A percentile compares a stretch with the other conserved stretches of the same genome.
phyloP scores from a whole-genome alignment of 1,284 basidiomycete genomes.

The Leccinum fuscescens region DNA sequence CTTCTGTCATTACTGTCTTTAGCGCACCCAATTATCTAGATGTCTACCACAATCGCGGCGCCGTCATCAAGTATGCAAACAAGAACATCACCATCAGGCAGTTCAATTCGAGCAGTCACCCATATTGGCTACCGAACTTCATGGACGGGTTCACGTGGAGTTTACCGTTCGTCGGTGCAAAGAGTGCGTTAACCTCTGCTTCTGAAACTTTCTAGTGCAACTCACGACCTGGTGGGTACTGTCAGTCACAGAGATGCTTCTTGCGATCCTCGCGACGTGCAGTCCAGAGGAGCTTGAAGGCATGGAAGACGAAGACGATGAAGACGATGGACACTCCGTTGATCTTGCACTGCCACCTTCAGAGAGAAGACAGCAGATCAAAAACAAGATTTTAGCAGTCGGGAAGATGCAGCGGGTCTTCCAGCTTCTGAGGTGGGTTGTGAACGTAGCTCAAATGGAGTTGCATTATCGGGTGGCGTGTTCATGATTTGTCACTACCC shows the following conservation, averaged over 20 bases:
- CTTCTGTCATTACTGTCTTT: conserved; percentile 88
- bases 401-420: conserved; percentile 94
- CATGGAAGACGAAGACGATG: conserved; percentile 40
- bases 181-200: conserved; percentile 62
- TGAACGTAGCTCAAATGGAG: not conserved
- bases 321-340: conserved; percentile 26
- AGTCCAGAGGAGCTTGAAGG: conserved; percentile 93
- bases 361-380: conserved; percentile 78
- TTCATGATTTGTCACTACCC: not conserved
- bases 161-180: conserved; percentile 96
- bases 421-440: conserved; percentile 75
- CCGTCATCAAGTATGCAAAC: conserved; percentile 96
- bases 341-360: conserved; percentile 40
- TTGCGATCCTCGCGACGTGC: conserved; percentile 92
- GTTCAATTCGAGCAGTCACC: conserved; percentile 93
- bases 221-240: not conserved
- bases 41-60: conserved; percentile 85
- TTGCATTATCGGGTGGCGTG: not conserved
- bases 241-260: conserved; percentile 92
- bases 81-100: conserved; percentile 98
- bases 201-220: not conserved
- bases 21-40: conserved; percentile 86
- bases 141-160: conserved; percentile 99
- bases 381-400: conserved; percentile 91
- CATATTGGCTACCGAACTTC: conserved; percentile 94